These are phyloP conservation scores for Pulveroboletus sp. DNA, from an alignment of 768 basidiomycete genomes.

Conservation along the genomic window DNA sequence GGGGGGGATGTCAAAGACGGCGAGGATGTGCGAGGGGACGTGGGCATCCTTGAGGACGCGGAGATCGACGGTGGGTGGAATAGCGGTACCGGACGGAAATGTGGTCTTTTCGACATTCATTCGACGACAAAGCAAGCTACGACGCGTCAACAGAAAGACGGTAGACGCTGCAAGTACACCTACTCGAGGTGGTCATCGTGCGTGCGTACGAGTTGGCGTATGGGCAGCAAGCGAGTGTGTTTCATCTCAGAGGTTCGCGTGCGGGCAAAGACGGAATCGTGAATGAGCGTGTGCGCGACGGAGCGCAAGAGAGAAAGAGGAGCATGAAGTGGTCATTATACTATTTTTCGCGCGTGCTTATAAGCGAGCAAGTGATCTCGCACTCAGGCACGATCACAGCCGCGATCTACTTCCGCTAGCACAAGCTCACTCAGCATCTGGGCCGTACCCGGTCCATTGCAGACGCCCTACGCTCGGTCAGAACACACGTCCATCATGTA, in stretches of 20 bases:
- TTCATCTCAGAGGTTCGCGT: conserved; percentile 14
- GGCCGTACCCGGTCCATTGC: conserved; percentile 83
- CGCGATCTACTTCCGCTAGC: conserved; percentile 35
- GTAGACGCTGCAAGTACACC: background rate
- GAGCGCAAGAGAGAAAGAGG: too few species aligned
- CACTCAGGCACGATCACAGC: conserved; percentile 9
- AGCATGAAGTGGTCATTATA: too few species aligned
- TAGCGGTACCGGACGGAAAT: conserved; percentile 20
- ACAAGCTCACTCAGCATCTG: conserved; percentile 68
- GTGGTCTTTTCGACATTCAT: conserved; percentile 33
- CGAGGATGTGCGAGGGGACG: conserved; percentile 58
- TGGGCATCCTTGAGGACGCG: conserved; percentile 42
- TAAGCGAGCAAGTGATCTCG: conserved; percentile 4
- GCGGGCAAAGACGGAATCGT: conserved; percentile 21
- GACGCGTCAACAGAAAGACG: conserved; percentile 6
- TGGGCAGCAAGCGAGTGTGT: conserved; percentile 25
- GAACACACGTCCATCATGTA: too few species aligned
- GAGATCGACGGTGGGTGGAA: conserved; percentile 49
- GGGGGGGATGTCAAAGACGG: conserved; percentile 37
- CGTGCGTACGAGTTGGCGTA: conserved; percentile 13
- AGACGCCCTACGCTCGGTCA: conserved; percentile 54
- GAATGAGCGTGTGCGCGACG: conserved; percentile 11
- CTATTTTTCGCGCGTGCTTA: too few species aligned
- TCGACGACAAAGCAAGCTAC: conserved; percentile 30
- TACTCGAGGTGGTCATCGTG: conserved; percentile 31